These are phyloP conservation scores for Aspergillus novoparasiticus DNA, from an alignment of 2,329 filamentous ascomycete species.

Conservation along the genomic window DNA sequence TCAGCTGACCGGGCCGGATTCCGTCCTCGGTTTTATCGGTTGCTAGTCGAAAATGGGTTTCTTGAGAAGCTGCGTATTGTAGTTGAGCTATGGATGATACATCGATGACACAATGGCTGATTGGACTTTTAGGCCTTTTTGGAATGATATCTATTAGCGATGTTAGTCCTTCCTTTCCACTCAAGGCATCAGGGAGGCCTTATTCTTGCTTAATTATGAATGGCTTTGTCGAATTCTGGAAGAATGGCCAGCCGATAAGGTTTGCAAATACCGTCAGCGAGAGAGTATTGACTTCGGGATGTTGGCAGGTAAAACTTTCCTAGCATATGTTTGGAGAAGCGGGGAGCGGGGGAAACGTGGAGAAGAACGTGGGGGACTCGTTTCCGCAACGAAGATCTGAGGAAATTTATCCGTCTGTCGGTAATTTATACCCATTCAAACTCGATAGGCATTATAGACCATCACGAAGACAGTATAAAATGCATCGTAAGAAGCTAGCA, in stretches of 20 bases:
- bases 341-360: conserved; percentile 4
- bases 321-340: conserved; percentile 1
- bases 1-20: neutral
- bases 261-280: neutral
- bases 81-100: neutral
- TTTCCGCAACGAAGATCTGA: neutral
- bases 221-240: neutral
- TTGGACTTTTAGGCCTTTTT: neutral
- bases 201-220: neutral
- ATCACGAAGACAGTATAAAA: neutral
- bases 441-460: neutral
- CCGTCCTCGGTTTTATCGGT: neutral
- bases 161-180: neutral
- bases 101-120: neutral
- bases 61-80: neutral
- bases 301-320: neutral
- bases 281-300: neutral
- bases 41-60: neutral
- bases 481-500: neutral
- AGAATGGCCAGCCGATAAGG: neutral
- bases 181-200: neutral
- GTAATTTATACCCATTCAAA: neutral
- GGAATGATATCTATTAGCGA: neutral
- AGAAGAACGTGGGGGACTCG: neutral
- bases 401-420: neutral